Evolutionary conservation across 441 rosid genomes (phyloP), one percentile per base, ranked within the genome.

Genomic region (Erodium trifolium): DNA sequence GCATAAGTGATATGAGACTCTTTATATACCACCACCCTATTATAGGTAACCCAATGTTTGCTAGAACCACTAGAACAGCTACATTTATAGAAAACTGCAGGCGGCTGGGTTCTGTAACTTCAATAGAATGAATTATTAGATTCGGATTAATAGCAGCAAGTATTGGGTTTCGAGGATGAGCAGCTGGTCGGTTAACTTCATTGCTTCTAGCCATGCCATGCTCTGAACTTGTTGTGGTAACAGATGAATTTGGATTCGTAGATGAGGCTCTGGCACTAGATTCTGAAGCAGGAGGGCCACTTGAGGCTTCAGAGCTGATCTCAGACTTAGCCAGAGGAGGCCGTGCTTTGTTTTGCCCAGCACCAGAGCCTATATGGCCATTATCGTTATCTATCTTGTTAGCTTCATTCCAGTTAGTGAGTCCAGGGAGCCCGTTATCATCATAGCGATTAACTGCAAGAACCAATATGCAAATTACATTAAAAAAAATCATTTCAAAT

Each of bases 301-400:
- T 55, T 7, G 62, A 55, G 62, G 62, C 23, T 7, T 55, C 62
- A 14, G 62, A 55, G 62, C 62, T 55, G 62, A 55, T 55, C 62
- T 55, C 62, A 2, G 62, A 55, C 19, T 55, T 55, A 17, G 2
- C 23, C 62, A 14, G 19, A 16, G 62, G 62, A 1, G 62, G 23
- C 1, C 12, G 62, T 7, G 23, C 23, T 14, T 6, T 16, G 23
- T 1, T 9, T 9, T 45, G 13, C 51, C 51, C 51, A 1, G 51
- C n/a, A 45, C n/a, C n/a, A 45, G n/a, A 2, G 0, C n/a, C n/a
- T 3, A 3, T 1, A 55, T 14, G 62, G 62, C 9, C 62, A 17
- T 16, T 1, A 7, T 19, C 23, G 6, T 7, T 14, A 16, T 55
- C 62, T 7, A 55, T 55, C 62, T 55, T 55, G 16, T n/a, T 10